These are phyloP conservation scores for Venturia nashicola DNA, from an alignment of 2,329 filamentous ascomycete species.

Conservation along the genomic window DNA sequence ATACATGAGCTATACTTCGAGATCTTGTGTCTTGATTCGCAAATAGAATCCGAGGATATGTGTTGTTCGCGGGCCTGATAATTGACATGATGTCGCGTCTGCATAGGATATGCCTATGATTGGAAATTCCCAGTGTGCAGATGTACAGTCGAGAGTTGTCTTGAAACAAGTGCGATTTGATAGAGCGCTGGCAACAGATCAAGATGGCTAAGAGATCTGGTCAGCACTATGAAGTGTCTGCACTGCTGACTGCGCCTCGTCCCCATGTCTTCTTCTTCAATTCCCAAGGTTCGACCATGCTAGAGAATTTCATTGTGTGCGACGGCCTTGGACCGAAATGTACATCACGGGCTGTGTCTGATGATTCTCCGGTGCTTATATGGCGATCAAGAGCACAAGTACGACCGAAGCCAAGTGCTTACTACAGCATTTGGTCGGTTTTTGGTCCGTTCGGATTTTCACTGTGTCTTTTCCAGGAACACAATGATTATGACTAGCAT, in stretches of 20 bases:
- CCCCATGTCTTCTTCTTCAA: not conserved
- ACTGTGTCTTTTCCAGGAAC: not conserved
- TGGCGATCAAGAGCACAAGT: not conserved
- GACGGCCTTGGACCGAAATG: not conserved
- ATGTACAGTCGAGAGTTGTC: not conserved
- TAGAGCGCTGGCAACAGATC: not conserved
- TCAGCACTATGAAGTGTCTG: not conserved
- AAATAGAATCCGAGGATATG: not conserved
- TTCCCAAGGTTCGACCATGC: not conserved
- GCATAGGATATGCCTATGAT: not conserved
- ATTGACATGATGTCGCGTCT: not conserved
- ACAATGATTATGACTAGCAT: not conserved
- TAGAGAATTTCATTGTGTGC: not conserved
- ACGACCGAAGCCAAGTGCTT: not conserved
- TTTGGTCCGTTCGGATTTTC: not conserved
- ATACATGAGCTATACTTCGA: not conserved
- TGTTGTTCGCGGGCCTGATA: not conserved
- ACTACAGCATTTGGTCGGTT: not conserved
- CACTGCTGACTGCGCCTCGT: not conserved
- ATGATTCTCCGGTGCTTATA: not conserved
- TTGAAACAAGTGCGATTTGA: not conserved
- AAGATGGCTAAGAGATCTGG: not conserved
- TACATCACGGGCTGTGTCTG: not conserved
- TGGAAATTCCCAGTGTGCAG: not conserved
- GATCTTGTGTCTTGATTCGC: not conserved